A percentile compares a stretch with the other conserved stretches of the same genome.
Conservation (phyloP, 2,329 filamentous ascomycete species). For the Fusarium drepaniforme region DNA sequence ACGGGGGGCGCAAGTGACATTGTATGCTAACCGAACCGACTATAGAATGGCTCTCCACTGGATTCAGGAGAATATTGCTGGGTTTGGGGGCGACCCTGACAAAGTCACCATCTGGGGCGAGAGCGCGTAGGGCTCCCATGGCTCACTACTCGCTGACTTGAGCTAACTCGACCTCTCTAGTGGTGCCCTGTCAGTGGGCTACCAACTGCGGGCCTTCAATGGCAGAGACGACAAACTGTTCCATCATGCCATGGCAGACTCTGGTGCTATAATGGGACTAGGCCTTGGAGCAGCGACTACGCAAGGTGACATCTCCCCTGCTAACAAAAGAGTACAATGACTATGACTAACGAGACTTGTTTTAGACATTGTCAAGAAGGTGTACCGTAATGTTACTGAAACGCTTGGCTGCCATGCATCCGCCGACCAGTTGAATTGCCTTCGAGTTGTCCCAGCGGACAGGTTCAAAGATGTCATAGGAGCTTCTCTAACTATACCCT, state of each 20-base stretch:
- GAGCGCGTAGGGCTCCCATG: background rate
- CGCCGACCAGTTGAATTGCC: background rate
- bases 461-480: background rate
- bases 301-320: no score
- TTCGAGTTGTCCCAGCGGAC: background rate
- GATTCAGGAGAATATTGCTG: background rate
- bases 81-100: background rate
- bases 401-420: background rate
- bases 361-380: background rate
- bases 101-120: background rate
- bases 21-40: no score
- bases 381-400: background rate
- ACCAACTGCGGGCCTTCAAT: background rate
- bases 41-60: background rate
- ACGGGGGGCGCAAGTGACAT: no score
- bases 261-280: background rate
- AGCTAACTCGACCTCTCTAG: background rate
- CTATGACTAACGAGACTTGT: background rate
- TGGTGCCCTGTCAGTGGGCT: background rate
- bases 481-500: background rate
- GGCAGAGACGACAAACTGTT: background rate
- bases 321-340: no score
- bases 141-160: background rate
- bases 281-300: background rate
- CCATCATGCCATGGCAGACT: background rate